Percentiles rank a stretch among this genome's conserved stretches.
These are phyloP conservation scores for Podila epicladia DNA, from an alignment of 192 early-diverging fungal genomes.

Conservation along the genomic window DNA sequence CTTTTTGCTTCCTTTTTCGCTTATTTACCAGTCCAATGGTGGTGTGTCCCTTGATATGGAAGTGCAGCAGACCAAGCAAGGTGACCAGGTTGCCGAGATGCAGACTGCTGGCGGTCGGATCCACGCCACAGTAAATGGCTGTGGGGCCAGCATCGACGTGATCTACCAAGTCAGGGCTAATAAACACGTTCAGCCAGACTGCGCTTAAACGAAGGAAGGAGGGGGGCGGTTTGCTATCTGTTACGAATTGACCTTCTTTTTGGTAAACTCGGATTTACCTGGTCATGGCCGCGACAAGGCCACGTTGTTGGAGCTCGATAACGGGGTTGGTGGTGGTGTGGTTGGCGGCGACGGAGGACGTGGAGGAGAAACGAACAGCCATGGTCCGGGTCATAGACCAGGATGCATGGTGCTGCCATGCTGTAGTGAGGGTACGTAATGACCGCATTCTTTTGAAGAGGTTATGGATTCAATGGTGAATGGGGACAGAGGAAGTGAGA, in stretches of 20 bases:
- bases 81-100: conserved; percentile 93
- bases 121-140: conserved; percentile 89
- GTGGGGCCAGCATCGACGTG: conserved; percentile 56
- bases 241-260: neutral
- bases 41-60: conserved; percentile 83
- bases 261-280: conserved; percentile 35
- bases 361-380: conserved; percentile 18
- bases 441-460: conserved; percentile 11
- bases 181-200: neutral
- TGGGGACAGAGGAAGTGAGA: neutral
- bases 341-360: neutral
- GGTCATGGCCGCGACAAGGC: conserved; percentile 65
- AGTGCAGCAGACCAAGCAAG: conserved; percentile 87
- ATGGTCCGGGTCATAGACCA: neutral
- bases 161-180: conserved; percentile 57
- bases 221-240: neutral
- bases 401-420: neutral
- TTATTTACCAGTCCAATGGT: conserved; percentile 79
- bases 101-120: conserved; percentile 91
- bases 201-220: conserved; percentile 1
- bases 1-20: no score
- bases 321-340: conserved; percentile 29
- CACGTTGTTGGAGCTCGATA: conserved; percentile 55
- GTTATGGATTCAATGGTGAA: neutral
- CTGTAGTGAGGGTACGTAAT: conserved; percentile 19